phyloP scores from a whole-genome alignment of 805 yeast genomes.

The Nematodospora valgi region DNA sequence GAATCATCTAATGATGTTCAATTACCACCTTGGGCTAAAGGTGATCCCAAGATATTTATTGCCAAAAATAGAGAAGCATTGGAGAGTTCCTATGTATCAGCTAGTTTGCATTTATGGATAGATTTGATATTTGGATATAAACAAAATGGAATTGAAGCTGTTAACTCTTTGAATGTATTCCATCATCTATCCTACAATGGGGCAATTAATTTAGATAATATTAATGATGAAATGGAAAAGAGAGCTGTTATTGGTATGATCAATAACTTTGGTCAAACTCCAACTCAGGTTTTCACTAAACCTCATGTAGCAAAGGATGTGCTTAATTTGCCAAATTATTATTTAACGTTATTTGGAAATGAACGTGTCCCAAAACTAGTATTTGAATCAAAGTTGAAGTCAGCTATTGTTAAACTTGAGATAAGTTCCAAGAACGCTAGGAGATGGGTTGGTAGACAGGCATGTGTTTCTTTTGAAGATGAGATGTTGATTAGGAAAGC shows the following conservation, averaged over 20 bases:
- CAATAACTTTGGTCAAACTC: constrained; percentile 92
- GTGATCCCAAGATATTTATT: constrained; percentile 71
- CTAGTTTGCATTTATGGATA: constrained; percentile 77
- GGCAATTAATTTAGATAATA: constrained; percentile 70
- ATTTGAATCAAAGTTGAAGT: constrained; percentile 40
- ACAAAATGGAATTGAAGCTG: constrained; percentile 71
- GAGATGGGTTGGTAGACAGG: constrained; percentile 53
- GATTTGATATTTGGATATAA: constrained; percentile 80
- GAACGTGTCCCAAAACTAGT: constrained; percentile 32
- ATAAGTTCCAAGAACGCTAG: constrained; percentile 34
- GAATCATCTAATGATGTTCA: constrained; percentile 60
- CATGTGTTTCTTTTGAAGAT: constrained; percentile 34
- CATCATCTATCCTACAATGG: constrained; percentile 85
- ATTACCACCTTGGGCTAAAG: constrained; percentile 82
- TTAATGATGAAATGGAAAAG: constrained; percentile 69
- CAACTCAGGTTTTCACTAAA: constrained; percentile 62
- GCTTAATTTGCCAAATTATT: constrained; percentile 33
- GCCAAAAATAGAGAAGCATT: constrained; percentile 76
- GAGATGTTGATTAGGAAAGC: constrained; percentile 34
- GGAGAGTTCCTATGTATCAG: constrained; percentile 78
- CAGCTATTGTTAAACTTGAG: constrained; percentile 44
- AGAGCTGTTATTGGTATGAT: constrained; percentile 79
- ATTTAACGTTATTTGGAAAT: constrained; percentile 28
- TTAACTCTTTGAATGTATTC: constrained; percentile 68
- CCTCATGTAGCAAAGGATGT: constrained; percentile 59